phyloP scores from a whole-genome alignment of 495 filamentous ascomycete genomes.

The Glonium stellatum region DNA sequence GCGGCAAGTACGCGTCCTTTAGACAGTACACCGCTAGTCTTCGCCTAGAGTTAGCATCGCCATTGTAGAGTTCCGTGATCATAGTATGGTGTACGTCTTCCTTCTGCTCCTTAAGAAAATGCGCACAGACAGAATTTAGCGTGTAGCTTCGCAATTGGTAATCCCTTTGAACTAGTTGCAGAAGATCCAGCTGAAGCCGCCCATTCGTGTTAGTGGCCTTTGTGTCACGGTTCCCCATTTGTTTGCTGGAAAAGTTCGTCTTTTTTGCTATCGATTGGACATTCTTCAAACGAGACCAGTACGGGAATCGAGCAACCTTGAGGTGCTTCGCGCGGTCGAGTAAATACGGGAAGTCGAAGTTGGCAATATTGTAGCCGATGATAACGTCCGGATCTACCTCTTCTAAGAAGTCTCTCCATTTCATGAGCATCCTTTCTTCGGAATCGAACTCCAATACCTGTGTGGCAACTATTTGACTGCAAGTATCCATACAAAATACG shows the following conservation, averaged over 20 bases:
- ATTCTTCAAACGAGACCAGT: constrained; percentile 69
- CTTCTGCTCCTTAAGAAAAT: constrained; percentile 96
- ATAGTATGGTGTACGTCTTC: constrained; percentile 98
- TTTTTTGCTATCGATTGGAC: constrained; percentile 61
- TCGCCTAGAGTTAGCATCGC: constrained; percentile 82
- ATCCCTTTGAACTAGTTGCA: constrained; percentile 90
- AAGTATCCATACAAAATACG: constrained; percentile 88
- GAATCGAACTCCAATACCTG: constrained; percentile 75
- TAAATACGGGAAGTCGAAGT: constrained; percentile 98
- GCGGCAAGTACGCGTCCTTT: constrained; percentile 95
- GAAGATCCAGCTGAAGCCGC: constrained; percentile 82
- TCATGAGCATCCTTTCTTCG: constrained; percentile 79
- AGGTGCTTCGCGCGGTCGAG: constrained; percentile 82
- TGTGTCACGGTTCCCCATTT: constrained; percentile 95
- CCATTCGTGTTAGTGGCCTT: constrained; percentile 92
- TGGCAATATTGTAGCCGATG: constrained; percentile 97
- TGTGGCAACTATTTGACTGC: constrained; percentile 88
- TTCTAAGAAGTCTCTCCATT: constrained; percentile 83
- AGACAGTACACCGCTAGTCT: constrained; percentile 92
- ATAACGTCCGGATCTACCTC: constrained; percentile 95
- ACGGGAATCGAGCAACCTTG: constrained; percentile 67
- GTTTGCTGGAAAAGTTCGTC: constrained; percentile 90
- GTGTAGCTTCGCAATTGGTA: constrained; percentile 95
- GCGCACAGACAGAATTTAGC: constrained; percentile 91
- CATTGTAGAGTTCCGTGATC: constrained; percentile 97